phyloP scores from a whole-genome alignment of 2,329 filamentous ascomycete genomes.

The Neonectria faginata region DNA sequence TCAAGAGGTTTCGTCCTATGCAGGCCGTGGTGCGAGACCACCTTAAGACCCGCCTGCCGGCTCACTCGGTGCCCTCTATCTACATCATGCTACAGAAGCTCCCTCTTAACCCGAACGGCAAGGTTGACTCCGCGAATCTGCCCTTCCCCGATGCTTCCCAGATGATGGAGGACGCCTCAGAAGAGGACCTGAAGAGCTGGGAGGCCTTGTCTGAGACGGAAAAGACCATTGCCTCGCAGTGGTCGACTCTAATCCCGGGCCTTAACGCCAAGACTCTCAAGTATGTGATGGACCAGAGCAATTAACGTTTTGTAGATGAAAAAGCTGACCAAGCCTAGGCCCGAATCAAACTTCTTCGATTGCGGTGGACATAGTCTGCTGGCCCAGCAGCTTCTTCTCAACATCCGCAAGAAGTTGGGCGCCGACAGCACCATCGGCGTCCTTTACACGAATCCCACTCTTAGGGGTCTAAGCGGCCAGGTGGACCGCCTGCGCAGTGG shows the following conservation, averaged over 20 bases:
- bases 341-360: conserved; percentile 51
- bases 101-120: conserved; percentile 82
- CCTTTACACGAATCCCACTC: conserved; percentile 43
- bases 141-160: conserved; percentile 83
- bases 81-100: conserved; percentile 59
- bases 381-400: conserved; percentile 80
- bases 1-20: conserved; percentile 59
- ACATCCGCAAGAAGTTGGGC: conserved; percentile 51
- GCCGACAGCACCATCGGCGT: conserved; percentile 48
- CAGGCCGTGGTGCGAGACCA: conserved; percentile 57
- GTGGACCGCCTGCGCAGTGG: conserved; percentile 13
- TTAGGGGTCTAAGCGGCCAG: conserved; percentile 14
- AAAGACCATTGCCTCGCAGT: conserved; percentile 66
- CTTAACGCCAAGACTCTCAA: conserved; percentile 70
- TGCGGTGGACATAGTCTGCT: conserved; percentile 60
- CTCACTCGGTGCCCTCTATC: conserved; percentile 50
- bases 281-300: too few relatives aligned
- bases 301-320: too few relatives aligned
- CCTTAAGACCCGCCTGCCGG: conserved; percentile 43
- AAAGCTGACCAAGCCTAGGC: neutral
- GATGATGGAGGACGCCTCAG: conserved; percentile 58
- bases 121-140: conserved; percentile 81
- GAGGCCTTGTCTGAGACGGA: conserved; percentile 54
- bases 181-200: conserved; percentile 64
- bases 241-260: conserved; percentile 77